Conservation (phyloP, 2,329 filamentous ascomycete genomes). For the Trichoderma oligosporum region DNA sequence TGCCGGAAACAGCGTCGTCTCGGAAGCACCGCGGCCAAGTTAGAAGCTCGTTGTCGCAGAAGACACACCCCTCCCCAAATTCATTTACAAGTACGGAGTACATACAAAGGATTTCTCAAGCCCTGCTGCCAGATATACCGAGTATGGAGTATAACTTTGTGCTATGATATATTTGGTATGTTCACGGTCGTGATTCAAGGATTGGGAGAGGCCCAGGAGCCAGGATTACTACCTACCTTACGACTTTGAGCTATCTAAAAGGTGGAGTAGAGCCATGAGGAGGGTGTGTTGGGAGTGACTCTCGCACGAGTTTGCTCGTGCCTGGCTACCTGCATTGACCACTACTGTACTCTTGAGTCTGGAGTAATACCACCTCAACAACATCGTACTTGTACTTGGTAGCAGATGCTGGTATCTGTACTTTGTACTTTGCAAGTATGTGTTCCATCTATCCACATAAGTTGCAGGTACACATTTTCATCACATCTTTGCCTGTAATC, state of each 20-base stretch:
- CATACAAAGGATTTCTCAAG: no score
- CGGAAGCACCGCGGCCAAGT: slow-evolving; percentile 23
- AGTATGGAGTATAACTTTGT: no score
- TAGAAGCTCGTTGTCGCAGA: slow-evolving; percentile 8
- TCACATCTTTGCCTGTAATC: neutral
- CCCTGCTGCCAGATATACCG: slow-evolving; percentile 10
- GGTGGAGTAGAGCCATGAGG: neutral
- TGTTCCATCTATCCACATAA: no score
- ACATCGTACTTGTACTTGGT: no score
- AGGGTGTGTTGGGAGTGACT: neutral
- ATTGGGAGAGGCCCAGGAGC: no score
- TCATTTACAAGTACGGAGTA: neutral
- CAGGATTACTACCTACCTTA: no score
- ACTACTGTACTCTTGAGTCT: slow-evolving; percentile 13
- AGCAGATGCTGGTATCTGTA: no score
- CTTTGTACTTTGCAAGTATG: no score
- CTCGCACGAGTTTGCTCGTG: slow-evolving; percentile 13
- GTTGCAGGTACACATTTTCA: no score
- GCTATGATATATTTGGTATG: no score
- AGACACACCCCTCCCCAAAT: neutral
- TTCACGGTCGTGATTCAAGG: slow-evolving; percentile 6
- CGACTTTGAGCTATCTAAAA: no score
- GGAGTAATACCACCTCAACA: slow-evolving; percentile 1
- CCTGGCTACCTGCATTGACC: slow-evolving; percentile 16
- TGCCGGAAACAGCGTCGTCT: slow-evolving; percentile 20